Conservation (phyloP, 202 grass and related monocot genomes). For the Cymbopogon flexuosus region DNA sequence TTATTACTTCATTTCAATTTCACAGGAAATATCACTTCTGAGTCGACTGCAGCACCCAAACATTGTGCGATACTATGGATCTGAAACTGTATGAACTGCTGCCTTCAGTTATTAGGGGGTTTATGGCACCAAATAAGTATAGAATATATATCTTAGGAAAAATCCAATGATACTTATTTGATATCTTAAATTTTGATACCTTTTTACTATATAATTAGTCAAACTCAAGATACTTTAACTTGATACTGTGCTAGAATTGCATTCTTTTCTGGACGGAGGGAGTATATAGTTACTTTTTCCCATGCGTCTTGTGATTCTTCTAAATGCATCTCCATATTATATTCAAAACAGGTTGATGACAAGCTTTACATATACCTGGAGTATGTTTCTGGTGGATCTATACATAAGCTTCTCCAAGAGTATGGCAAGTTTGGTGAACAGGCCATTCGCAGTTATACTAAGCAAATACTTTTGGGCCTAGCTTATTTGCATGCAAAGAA, state of each 20-base stretch:
- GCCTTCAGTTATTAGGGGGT: background rate
- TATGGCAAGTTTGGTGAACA: conserved; percentile 91
- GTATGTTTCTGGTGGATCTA: conserved; percentile 97
- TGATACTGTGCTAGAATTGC: background rate
- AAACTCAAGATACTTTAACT: background rate
- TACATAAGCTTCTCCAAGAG: conserved; percentile 96
- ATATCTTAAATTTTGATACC: background rate
- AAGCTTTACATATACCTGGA: conserved; percentile 97
- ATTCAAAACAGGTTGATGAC: conserved; percentile 65
- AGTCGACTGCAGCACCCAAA: conserved; percentile 88
- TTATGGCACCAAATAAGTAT: background rate
- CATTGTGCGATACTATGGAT: conserved; percentile 93
- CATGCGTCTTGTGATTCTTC: conserved; percentile 22
- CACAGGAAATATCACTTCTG: conserved; percentile 94
- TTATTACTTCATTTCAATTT: conserved; percentile 36
- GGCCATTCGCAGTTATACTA: conserved; percentile 91
- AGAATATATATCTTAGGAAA: background rate
- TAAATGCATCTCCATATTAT: conserved; percentile 19
- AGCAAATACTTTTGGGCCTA: conserved; percentile 92
- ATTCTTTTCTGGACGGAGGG: background rate
- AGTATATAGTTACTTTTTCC: background rate
- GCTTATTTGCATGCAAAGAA: conserved; percentile 95
- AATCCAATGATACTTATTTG: background rate
- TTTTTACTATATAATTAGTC: background rate
- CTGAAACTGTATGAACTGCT: conserved; percentile 75